Evolutionary conservation across 306 rosid species (phyloP), one percentile per base, ranked within the genome.

Genomic region (Cucumis melo): DNA sequence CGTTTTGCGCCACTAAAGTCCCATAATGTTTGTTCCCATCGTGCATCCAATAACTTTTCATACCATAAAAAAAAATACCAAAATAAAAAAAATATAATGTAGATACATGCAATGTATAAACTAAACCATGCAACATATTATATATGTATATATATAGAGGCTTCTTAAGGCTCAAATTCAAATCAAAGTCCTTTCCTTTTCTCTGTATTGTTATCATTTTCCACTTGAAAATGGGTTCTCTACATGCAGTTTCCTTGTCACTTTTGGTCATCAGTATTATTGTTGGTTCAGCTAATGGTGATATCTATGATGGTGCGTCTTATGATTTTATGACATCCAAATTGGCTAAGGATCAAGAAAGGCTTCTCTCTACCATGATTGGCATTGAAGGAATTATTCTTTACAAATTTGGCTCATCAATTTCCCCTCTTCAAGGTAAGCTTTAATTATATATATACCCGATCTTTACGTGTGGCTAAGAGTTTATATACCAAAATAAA

Each of bases 321-420:
- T 64, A 36, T 19, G 72, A 19, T 64, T 1, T 9, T 38, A n/a
- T 17, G 27, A 39, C 72, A 65, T 27, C 29, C 50, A 65, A 19
- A 38, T 8, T 65, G 50, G 50, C 3, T 8, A 36, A 36, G 8
- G 73, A 27, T 27, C 29, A 65, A 65, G 29, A 65, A 39, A 38
- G 8, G 50, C 50, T 65, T 65, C 73, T 65, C 27, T 65, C 73
- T n/a, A n/a, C 73, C 50, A 65, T 65, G 51, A 63, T 91, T 51
- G 96, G 72, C 20, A 75, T 89, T 77, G 85, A 91, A 78, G 96
- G 93, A n/a, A 56, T 91, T 78, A 87, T 85, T 44, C 88, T 86
- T 48, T 85, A 87, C 84, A 87, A 82, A 85, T 80, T 81, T 20
- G 83, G 73, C 77, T 62, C 83, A 7, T 77, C 85, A 80, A 74